Percentiles rank a stretch among this genome's conserved stretches.
Evolutionary conservation across 139 green algal species (phyloP).

Genomic region (Zygnema cylindricum): DNA sequence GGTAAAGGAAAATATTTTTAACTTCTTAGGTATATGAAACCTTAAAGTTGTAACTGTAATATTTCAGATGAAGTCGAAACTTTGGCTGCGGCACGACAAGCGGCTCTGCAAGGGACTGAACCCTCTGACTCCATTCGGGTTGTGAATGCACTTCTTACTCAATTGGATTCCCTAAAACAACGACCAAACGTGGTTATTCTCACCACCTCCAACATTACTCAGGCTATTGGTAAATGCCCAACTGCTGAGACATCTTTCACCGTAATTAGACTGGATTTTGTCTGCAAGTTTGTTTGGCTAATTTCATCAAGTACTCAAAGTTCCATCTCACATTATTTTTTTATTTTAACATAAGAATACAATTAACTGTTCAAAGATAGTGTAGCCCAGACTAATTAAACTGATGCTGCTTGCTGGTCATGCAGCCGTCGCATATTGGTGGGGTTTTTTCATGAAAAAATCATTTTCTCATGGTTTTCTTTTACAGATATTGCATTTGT

Average conservation of each 20-base stretch:
- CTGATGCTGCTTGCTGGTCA: too few relatives aligned
- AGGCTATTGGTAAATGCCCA: conserved; percentile 63
- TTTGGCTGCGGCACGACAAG: conserved; percentile 81
- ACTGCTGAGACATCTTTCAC: too few relatives aligned
- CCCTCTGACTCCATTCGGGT: conserved; percentile 87
- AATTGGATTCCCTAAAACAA: conserved; percentile 86
- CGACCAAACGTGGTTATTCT: conserved; percentile 86
- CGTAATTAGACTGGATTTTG: too few relatives aligned
- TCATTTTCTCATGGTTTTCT: too few relatives aligned
- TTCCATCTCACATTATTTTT: too few relatives aligned
- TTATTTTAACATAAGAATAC: too few relatives aligned
- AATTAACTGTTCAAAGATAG: too few relatives aligned
- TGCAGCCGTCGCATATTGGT: too few relatives aligned
- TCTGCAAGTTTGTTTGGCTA: too few relatives aligned
- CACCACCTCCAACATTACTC: conserved; percentile 86
- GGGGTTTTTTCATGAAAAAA: too few relatives aligned
- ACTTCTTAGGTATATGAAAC: neutral
- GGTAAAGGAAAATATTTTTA: conserved; percentile 8
- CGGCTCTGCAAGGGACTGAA: conserved; percentile 78
- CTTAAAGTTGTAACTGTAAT: neutral
- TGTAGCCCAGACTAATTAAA: too few relatives aligned
- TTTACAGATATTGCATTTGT: conserved; percentile 87
- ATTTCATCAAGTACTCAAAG: too few relatives aligned
- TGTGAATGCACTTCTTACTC: conserved; percentile 96
- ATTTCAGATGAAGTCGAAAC: conserved; percentile 75